Conservation (phyloP, 306 rosid genomes). For the Vigna radiata region DNA sequence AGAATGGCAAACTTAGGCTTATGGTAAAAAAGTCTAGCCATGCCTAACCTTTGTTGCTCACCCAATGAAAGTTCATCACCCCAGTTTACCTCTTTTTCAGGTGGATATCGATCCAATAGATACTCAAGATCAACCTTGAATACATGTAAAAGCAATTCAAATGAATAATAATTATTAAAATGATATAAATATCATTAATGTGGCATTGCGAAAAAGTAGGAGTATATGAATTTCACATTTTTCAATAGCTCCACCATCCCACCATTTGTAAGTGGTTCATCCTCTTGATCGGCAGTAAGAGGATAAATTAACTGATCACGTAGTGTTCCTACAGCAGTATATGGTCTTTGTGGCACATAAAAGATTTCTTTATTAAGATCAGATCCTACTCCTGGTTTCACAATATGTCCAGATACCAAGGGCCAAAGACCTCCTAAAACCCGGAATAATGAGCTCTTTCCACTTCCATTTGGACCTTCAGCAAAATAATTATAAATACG, state of each 20-base stretch:
- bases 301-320: constrained; percentile 93
- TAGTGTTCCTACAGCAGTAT: constrained; percentile 93
- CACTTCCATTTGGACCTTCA: constrained; percentile 97
- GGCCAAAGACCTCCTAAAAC: constrained; percentile 99
- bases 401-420: constrained; percentile 80
- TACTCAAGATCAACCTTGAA: constrained; percentile 90
- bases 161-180: constrained; percentile 29
- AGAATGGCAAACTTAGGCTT: constrained; percentile 95
- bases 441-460: constrained; percentile 92
- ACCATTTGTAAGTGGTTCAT: constrained; percentile 65
- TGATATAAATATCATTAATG: constrained; percentile 15
- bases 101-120: constrained; percentile 79
- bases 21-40: constrained; percentile 94
- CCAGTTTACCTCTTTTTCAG: constrained; percentile 86
- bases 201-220: constrained; percentile 21
- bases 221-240: constrained; percentile 52
- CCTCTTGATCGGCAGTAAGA: constrained; percentile 73
- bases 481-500: constrained; percentile 25
- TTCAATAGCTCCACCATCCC: constrained; percentile 83
- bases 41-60: constrained; percentile 89
- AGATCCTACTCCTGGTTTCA: constrained; percentile 89
- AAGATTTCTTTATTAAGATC: constrained; percentile 93
- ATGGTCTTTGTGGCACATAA: constrained; percentile 92
- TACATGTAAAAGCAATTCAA: constrained; percentile 21
- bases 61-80: constrained; percentile 93